These are phyloP conservation scores for Syncephalastrum racemosum DNA, from an alignment of 371 early-diverging fungal genomes.

Conservation along the genomic window DNA sequence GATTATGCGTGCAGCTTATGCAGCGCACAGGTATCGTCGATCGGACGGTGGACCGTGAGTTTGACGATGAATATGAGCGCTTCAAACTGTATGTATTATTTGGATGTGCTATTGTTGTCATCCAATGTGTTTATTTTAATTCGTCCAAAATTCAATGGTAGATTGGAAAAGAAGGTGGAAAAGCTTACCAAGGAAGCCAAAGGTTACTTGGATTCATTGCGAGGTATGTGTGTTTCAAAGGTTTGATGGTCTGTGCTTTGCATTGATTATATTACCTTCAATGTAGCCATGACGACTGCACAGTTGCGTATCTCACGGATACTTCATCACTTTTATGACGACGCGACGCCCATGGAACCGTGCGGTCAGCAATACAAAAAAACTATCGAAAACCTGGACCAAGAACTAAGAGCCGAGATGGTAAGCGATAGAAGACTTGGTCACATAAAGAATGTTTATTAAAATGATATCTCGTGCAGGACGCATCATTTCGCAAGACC, in stretches of 20 bases:
- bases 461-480: conserved; percentile 38
- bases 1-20: conserved; percentile 40
- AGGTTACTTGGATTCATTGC: conserved; percentile 79
- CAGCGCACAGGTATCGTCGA: conserved; percentile 69
- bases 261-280: neutral
- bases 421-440: conserved; percentile 20
- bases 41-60: conserved; percentile 78
- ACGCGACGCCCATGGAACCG: conserved; percentile 2
- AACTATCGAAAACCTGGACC: conserved; percentile 69
- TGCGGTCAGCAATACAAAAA: conserved; percentile 51
- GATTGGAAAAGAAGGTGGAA: conserved; percentile 79
- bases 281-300: conserved; percentile 62
- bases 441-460: neutral
- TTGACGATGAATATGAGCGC: conserved; percentile 80
- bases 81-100: conserved; percentile 58
- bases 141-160: conserved; percentile 23
- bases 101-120: too few species aligned
- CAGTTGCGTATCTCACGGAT: conserved; percentile 70
- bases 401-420: conserved; percentile 60
- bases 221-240: too few species aligned
- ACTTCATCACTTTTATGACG: conserved; percentile 57
- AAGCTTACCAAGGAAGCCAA: conserved; percentile 82
- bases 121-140: neutral
- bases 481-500: conserved; percentile 72
- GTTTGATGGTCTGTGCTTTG: neutral